These are phyloP conservation scores for Erigeron philadelphicus DNA, from an alignment of 140 eudicot genomes.

Conservation along the genomic window DNA sequence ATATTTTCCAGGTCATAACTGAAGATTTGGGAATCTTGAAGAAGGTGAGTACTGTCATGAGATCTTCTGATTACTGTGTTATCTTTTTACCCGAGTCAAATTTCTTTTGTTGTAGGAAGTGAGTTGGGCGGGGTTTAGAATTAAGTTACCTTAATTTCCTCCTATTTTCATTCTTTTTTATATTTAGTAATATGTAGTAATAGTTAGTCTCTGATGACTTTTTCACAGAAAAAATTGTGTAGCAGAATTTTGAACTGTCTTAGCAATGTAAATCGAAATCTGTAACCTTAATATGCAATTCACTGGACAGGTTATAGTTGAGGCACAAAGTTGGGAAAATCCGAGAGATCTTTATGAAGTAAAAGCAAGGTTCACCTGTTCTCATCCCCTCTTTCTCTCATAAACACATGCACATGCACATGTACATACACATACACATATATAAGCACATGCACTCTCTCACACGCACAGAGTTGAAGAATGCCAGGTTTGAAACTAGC, in stretches of 20 bases:
- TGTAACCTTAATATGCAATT: background rate
- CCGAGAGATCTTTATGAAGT: constrained; percentile 97
- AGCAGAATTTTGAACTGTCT: background rate
- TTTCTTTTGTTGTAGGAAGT: background rate
- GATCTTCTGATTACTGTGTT: background rate
- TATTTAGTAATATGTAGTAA: background rate
- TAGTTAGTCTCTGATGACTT: constrained; percentile 4
- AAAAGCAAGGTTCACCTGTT: constrained; percentile 61
- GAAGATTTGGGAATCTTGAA: constrained; percentile 85
- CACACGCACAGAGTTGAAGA: constrained; percentile 14
- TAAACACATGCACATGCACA: no score
- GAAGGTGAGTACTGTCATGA: constrained; percentile 50
- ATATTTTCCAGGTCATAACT: constrained; percentile 47
- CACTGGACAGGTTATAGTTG: constrained; percentile 55
- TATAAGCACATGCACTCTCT: background rate
- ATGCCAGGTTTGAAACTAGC: constrained; percentile 11
- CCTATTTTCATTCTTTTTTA: background rate
- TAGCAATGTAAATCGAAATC: constrained; percentile 4
- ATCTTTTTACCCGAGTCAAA: background rate
- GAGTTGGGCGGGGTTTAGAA: background rate
- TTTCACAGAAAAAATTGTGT: background rate
- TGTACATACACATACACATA: no score
- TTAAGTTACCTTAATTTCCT: background rate
- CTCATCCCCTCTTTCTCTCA: background rate
- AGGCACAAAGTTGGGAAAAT: constrained; percentile 93